Evolutionary conservation across 495 filamentous ascomycete genomes (phyloP), one percentile per base, ranked within the genome.

Genomic region (Hyaloscypha hepaticicola): DNA sequence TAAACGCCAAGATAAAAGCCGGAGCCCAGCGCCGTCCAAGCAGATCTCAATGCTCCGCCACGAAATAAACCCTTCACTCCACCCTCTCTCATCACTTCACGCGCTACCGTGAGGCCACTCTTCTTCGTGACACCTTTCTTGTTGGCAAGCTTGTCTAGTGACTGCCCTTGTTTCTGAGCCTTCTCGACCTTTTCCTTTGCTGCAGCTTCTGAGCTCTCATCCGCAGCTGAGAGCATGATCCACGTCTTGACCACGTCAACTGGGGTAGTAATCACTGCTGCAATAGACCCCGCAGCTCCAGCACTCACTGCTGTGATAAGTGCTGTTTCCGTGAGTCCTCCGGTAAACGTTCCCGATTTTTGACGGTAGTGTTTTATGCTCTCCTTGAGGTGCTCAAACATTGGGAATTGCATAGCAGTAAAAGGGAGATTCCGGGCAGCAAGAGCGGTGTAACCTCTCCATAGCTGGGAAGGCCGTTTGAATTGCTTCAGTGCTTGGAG

Each of bases 1-100:
- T 96, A 96, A 22, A 89, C 86, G 21, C 92, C 88, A 12, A 97
- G 78, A 81, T 96, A 96, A 29, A 96, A 73, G 8, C 93, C 91
- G 67, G 89, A 86, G 7, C 91, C 89, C 16, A 95, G 63, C 14
- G 89, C 85, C 27, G 92, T 92, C 92, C 93, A 96, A 2, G 82
- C 80, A n/a, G 82, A 83, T 57, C 93, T 84, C 68, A 96, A 77
- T 12, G 78, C 76, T 1, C 88, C 91, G n/a, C 93, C 93, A 31
- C 87, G 81, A 67, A 93, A 96, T 22, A 97, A 72, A 0, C 92
- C 91, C 55, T 77, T 81, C 19, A 90, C 60, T 4, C 93, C 93
- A 49, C 87, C 83, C 51, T 88, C 80, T 1, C 66, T 68, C 61
- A 86, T 71, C 5, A 96, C 82, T 62, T 87, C 80, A 56, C 76